Evolutionary conservation across 2,329 filamentous ascomycete species (phyloP).

Genomic region (Pseudogymnoascus sp.): DNA sequence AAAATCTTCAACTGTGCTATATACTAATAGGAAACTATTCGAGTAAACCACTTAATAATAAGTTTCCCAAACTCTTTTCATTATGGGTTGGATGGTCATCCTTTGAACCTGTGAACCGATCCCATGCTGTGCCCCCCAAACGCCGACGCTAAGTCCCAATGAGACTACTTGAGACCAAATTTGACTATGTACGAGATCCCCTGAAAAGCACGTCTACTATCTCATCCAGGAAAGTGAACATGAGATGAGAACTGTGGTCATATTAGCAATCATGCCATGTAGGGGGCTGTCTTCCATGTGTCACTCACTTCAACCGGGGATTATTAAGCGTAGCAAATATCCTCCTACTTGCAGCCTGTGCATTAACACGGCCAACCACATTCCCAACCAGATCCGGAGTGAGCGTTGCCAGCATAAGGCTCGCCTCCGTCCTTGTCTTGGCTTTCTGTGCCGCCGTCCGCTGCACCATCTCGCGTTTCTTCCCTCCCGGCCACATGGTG

Average conservation of each 20-base stretch:
- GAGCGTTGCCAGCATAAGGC: constrained; percentile 78
- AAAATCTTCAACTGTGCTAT: neutral
- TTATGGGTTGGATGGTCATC: neutral
- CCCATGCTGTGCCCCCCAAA: constrained; percentile 17
- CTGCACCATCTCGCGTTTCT: constrained; percentile 41
- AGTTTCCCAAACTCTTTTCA: neutral
- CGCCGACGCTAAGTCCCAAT: constrained; percentile 22
- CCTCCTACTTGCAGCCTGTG: constrained; percentile 79
- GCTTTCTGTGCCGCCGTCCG: constrained; percentile 67
- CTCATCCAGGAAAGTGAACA: constrained; percentile 31
- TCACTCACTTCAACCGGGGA: constrained; percentile 71
- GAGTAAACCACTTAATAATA: neutral
- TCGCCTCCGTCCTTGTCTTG: constrained; percentile 77
- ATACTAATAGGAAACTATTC: neutral
- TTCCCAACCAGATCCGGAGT: constrained; percentile 86
- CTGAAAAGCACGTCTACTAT: constrained; percentile 30
- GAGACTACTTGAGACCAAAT: constrained; percentile 8
- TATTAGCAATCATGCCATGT: constrained; percentile 11
- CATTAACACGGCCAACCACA: constrained; percentile 88
- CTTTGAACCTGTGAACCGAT: neutral
- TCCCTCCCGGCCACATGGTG: constrained; percentile 72
- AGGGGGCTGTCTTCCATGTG: neutral
- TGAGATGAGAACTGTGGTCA: constrained; percentile 27
- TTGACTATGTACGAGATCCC: constrained; percentile 20
- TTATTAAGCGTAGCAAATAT: constrained; percentile 92